phyloP scores from a whole-genome alignment of 768 basidiomycete genomes.

The Boletellus ananas region DNA sequence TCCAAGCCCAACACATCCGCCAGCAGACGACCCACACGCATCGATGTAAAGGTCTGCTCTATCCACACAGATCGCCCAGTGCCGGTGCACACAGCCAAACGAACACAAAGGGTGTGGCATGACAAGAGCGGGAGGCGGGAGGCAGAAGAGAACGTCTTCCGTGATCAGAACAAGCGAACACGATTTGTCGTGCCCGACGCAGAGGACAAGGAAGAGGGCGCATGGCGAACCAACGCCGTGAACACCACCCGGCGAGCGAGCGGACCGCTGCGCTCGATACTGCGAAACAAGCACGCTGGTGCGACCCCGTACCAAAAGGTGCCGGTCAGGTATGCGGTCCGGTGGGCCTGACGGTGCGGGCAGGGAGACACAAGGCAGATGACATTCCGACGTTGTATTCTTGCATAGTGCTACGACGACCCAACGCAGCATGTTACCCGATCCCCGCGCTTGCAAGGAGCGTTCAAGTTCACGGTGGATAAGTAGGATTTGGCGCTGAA shows the following conservation, averaged over 20 bases:
- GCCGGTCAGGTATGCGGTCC: neutral
- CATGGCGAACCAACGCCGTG: neutral
- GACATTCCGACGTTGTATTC: neutral
- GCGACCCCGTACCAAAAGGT: slow-evolving; percentile 7
- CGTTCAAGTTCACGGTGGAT: too few species aligned
- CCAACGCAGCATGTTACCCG: too few species aligned
- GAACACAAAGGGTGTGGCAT: neutral
- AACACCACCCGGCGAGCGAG: neutral
- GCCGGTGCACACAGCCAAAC: neutral
- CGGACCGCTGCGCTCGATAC: slow-evolving; percentile 12
- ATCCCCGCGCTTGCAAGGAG: too few species aligned
- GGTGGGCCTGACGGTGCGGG: neutral
- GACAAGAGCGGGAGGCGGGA: neutral
- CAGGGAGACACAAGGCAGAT: neutral
- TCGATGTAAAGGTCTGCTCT: neutral
- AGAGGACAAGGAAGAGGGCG: neutral
- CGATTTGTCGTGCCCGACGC: slow-evolving; percentile 10
- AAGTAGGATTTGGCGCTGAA: too few species aligned
- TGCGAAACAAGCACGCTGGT: slow-evolving; percentile 9
- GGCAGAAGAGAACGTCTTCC: neutral
- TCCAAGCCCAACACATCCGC: neutral
- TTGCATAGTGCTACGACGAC: neutral
- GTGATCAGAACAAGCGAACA: slow-evolving; percentile 3
- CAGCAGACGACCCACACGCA: neutral
- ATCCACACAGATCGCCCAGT: too few species aligned